Base-by-base conservation (phyloP, 1,284 basidiomycete genomes). In the Irpex rosettiformis region DNA sequence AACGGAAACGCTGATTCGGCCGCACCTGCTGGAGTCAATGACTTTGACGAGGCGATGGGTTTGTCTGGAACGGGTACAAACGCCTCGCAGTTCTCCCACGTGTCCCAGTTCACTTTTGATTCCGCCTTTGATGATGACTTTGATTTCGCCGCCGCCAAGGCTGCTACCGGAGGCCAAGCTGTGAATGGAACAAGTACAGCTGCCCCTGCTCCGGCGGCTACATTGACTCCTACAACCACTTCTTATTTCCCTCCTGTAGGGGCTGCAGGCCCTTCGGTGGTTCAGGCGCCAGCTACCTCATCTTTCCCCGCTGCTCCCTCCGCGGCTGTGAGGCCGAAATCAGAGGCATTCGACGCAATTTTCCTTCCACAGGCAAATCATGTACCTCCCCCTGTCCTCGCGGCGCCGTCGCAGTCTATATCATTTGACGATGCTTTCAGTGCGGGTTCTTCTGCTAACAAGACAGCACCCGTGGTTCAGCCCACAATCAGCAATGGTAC, bases 41-140 rank as follows among this genome's bases (percentile, higher is more conserved):
- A 86, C 52, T 91, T 94, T 64, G 89, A 93, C 66, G 83, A 89
- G 66, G 84, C 86, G 1, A 79, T 89, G 69, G 80, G 83, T 25
- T 73, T 83, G 6, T 74, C 84, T 2, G 68, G 74, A 6, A 67
- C 77, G 2, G 58, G 67, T 18, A 72, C 77, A 10, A 55, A 24
- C 25, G 37, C 30, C 2, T 66, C 75, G 13, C 52, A 61, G 18
- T 61, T 61, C 53, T 62, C 67, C 40, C 58, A 63, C 21, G 52
- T 64, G 2, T 76, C 81, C 2, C 73, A 75, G 16, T 83, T 87
- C 64, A 76, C 82, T 8, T 88, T 91, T 60, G 88, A 88, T 59
- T 76, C 82, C 57, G 80, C 78, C n/a, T 94, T 94, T 65, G 93
- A 94, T 33, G 92, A 94, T 66, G 89, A 91, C 63, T 94, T 94